Evolutionary conservation across 164 flowering plant species (phyloP), one percentile per base, ranked within the genome.

Genomic region (Santalum album): DNA sequence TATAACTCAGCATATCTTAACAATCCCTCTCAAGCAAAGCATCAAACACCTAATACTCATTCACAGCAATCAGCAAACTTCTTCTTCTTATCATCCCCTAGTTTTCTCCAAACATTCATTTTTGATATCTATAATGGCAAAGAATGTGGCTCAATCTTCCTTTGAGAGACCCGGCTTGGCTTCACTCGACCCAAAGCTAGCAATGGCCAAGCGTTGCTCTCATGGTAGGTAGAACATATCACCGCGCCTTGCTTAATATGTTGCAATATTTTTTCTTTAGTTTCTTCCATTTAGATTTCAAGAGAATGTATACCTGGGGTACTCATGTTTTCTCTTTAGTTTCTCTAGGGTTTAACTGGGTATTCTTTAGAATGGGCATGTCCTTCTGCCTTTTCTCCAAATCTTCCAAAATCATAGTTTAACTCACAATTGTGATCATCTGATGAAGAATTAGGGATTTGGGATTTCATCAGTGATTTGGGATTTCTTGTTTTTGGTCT

Each of bases 121-220:
- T 9, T 15, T 38, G 17, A 4, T 3, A 11, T 15, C 42, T 11
- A 10, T 21, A 42, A 78, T 78, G 79, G 76, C 65, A 0, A 75
- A 65, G 14, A 73, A 72, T 53, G 58, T 69, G 26, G 75, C 65
- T 60, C 65, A 67, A 21, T 72, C 83, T 57, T 65, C 78, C 20
- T 54, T 79, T 44, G 77, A 75, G 59, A 72, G 58, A 25, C 63
- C 51, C 24, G 65, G 62, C 58, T 34, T 79, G 71, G 69, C 69
- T 57, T 65, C 83, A 7, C 56, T 70, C 25, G 91, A 87, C 63
- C 92, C 81, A 50, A 84, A 54, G 72, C 72, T 85, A 45, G 86
- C 96, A 66, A 48, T 83, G 72, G 96, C 96, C 26, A 85, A 81
- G 62, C 77, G 81, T 25, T 84, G 82, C 49, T 72, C 90, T 59